Evolutionary conservation across 2,329 filamentous ascomycete species (phyloP).

Genomic region (Didymella exigua): DNA sequence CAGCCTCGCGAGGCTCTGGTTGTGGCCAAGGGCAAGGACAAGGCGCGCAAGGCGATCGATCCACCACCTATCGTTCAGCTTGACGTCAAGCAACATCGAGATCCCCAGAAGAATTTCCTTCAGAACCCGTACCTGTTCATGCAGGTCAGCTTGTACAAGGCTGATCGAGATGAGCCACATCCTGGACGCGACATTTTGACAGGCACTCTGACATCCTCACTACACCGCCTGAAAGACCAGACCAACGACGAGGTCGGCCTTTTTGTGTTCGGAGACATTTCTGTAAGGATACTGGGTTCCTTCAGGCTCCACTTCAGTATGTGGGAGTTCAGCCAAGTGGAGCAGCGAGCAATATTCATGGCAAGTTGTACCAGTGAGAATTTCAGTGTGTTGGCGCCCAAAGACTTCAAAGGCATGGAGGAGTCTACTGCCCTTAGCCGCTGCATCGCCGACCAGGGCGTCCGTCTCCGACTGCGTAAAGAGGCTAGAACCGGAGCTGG

Average conservation of each 20-base stretch:
- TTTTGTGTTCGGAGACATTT: conserved; percentile 90
- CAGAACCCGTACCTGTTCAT: conserved; percentile 70
- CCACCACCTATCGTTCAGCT: conserved; percentile 85
- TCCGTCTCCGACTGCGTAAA: conserved; percentile 80
- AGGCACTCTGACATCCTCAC: conserved; percentile 78
- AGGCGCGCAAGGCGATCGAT: conserved; percentile 86
- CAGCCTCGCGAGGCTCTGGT: conserved; percentile 71
- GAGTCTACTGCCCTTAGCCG: conserved; percentile 83
- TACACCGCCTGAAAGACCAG: conserved; percentile 80
- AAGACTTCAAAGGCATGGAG: conserved; percentile 77
- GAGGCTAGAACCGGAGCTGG: conserved; percentile 64
- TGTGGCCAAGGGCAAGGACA: conserved; percentile 71
- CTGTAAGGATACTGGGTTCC: conserved; percentile 73
- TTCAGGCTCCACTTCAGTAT: conserved; percentile 78
- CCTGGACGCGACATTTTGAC: conserved; percentile 60
- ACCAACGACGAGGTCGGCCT: conserved; percentile 80
- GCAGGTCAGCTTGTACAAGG: conserved; percentile 60
- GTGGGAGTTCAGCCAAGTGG: conserved; percentile 58
- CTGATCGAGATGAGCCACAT: conserved; percentile 54
- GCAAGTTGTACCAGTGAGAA: conserved; percentile 63
- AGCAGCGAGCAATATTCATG: conserved; percentile 53
- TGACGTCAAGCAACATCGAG: conserved; percentile 55
- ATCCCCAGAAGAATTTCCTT: conserved; percentile 67
- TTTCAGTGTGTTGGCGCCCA: conserved; percentile 68
- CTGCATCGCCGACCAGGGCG: conserved; percentile 85